Evolutionary conservation across 2,329 filamentous ascomycete genomes (phyloP).

Genomic region (Zymoseptoria crescenta): DNA sequence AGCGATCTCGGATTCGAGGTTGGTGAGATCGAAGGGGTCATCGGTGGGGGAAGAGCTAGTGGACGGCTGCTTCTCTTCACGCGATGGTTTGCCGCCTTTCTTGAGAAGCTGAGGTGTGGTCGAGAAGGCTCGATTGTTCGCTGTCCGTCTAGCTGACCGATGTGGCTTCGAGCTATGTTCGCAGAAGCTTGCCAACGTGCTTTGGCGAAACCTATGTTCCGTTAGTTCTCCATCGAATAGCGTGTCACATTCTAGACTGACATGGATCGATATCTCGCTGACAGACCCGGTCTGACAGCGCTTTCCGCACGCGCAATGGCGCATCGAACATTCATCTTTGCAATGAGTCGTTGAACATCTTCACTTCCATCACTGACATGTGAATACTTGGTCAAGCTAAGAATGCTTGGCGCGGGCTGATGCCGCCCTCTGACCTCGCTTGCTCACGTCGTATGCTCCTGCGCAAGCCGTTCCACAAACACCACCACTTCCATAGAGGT

Average conservation of each 20-base stretch:
- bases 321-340: not conserved
- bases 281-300: not conserved
- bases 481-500: not conserved
- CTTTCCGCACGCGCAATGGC: not conserved
- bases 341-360: not conserved
- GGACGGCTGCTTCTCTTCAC: constrained; percentile 28
- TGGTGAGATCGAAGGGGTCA: constrained; percentile 55
- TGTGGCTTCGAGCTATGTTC: not conserved
- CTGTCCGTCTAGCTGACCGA: not conserved
- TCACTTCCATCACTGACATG: not conserved
- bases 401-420: not conserved
- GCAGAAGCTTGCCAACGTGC: not conserved
- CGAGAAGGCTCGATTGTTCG: constrained; percentile 32
- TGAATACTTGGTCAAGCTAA: too few species aligned
- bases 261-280: not conserved
- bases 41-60: constrained; percentile 27
- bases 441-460: not conserved
- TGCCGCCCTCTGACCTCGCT: not conserved
- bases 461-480: not conserved
- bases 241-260: not conserved
- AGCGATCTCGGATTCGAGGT: constrained; percentile 49
- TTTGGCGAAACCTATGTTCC: not conserved
- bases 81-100: constrained; percentile 47
- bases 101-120: constrained; percentile 38
- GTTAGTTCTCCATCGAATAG: not conserved